Percentiles rank a stretch among this genome's conserved stretches.
phyloP scores from a whole-genome alignment of 495 filamentous ascomycete genomes.

The Daldinia decipiens region DNA sequence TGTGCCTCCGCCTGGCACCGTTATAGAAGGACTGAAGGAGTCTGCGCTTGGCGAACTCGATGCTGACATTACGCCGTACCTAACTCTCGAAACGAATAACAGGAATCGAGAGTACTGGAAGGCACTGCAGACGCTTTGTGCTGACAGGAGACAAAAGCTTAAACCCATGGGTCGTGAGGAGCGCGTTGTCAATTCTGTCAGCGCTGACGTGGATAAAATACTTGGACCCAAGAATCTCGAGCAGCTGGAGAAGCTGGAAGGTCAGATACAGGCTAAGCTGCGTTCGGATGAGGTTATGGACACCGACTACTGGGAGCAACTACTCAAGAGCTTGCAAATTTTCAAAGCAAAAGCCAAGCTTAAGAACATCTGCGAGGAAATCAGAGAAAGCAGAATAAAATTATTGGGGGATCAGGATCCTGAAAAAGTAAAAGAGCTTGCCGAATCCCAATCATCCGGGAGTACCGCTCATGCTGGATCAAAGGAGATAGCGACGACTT shows the following conservation, averaged over 20 bases:
- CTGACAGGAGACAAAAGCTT: slow-evolving; percentile 75
- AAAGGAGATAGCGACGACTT: slow-evolving; percentile 41
- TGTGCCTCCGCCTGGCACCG: slow-evolving; percentile 81
- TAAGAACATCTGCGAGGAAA: slow-evolving; percentile 79
- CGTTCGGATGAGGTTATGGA: slow-evolving; percentile 91
- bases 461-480: slow-evolving; percentile 28
- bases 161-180: slow-evolving; percentile 70
- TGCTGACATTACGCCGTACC: slow-evolving; percentile 86
- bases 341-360: slow-evolving; percentile 93
- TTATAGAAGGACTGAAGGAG: slow-evolving; percentile 80
- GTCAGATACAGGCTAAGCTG: slow-evolving; percentile 83
- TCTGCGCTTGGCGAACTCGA: slow-evolving; percentile 79
- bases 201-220: slow-evolving; percentile 86
- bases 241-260: slow-evolving; percentile 84
- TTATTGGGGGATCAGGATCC: slow-evolving; percentile 73
- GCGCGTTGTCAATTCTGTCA: slow-evolving; percentile 81
- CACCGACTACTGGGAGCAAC: slow-evolving; percentile 96
- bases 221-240: slow-evolving; percentile 87
- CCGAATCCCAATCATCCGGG: slow-evolving; percentile 45
- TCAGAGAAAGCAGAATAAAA: slow-evolving; percentile 77
- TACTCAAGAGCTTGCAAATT: slow-evolving; percentile 82
- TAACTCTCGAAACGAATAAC: slow-evolving; percentile 78
- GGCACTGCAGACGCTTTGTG: slow-evolving; percentile 85
- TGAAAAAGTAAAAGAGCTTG: slow-evolving; percentile 70
- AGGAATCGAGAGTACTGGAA: slow-evolving; percentile 92